Percentiles rank a stretch among this genome's conserved stretches.
Conservation (phyloP, 129 eudicot species). For the Arctium lappa region DNA sequence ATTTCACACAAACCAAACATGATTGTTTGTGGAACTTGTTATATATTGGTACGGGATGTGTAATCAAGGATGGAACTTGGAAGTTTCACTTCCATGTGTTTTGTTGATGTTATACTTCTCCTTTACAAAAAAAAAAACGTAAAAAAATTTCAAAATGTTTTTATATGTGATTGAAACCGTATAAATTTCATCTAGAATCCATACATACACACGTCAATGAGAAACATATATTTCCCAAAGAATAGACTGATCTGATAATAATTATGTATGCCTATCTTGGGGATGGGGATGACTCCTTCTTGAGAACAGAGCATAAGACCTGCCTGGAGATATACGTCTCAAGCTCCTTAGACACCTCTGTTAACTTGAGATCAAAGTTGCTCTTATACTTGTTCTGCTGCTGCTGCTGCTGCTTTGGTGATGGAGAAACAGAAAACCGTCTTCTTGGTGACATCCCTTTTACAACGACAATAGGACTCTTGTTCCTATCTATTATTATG, state of each 20-base stretch:
- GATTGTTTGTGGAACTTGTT: neutral
- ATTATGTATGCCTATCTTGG: slow-evolving; percentile 41
- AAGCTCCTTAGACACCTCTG: slow-evolving; percentile 80
- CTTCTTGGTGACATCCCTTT: slow-evolving; percentile 60
- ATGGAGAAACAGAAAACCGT: slow-evolving; percentile 72
- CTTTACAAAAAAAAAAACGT: neutral
- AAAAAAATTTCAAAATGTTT: neutral
- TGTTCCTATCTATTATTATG: slow-evolving; percentile 24
- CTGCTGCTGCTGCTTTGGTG: slow-evolving; percentile 60
- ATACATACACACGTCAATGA: slow-evolving; percentile 18
- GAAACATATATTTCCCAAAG: slow-evolving; percentile 47
- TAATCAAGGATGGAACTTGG: neutral
- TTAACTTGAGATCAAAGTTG: slow-evolving; percentile 76
- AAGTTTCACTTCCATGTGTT: neutral
- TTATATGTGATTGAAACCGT: neutral
- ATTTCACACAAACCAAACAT: neutral
- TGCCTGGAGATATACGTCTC: slow-evolving; percentile 86
- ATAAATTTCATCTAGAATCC: slow-evolving; percentile 6
- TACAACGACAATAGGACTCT: slow-evolving; percentile 41
- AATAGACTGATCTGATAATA: slow-evolving; percentile 39
- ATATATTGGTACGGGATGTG: neutral
- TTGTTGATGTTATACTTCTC: neutral
- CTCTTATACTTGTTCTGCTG: slow-evolving; percentile 27
- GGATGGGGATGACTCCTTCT: slow-evolving; percentile 45
- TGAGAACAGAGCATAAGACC: slow-evolving; percentile 69